Evolutionary conservation across 2,329 filamentous ascomycete species (phyloP).

Genomic region (Parastagonospora avenae): DNA sequence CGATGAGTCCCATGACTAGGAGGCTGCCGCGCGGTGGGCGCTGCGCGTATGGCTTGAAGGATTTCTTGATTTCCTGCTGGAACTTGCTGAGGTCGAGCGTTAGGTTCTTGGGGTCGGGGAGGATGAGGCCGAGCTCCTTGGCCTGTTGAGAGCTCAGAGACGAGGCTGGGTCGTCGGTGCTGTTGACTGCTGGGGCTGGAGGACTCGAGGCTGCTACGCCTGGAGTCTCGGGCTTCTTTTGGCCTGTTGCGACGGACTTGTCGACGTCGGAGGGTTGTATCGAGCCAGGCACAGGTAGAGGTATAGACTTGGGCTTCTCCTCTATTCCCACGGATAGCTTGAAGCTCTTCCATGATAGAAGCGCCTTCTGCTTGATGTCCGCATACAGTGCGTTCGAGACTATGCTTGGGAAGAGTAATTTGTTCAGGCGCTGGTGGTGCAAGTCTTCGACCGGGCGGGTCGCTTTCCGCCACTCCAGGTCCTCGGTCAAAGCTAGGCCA

Average conservation of each 20-base stretch:
- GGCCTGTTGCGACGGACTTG: too few species aligned
- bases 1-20: constrained; percentile 52
- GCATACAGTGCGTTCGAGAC: constrained; percentile 28
- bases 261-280: constrained; percentile 12
- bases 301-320: constrained; percentile 15
- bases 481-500: constrained; percentile 50
- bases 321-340: constrained; percentile 33
- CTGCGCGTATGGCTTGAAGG: constrained; percentile 18
- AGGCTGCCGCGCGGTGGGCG: constrained; percentile 53
- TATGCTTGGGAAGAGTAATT: constrained; percentile 25
- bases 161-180: constrained; percentile 17
- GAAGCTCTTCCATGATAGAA: constrained; percentile 28
- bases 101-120: constrained; percentile 32
- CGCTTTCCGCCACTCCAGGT: constrained; percentile 42
- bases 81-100: constrained; percentile 35
- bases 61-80: constrained; percentile 26
- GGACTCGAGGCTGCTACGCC: constrained; percentile 6
- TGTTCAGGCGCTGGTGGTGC: constrained; percentile 46
- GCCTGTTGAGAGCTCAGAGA: constrained; percentile 12
- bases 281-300: constrained; percentile 17
- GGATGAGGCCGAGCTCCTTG: constrained; percentile 26
- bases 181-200: constrained; percentile 15
- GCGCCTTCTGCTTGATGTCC: constrained; percentile 26
- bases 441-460: constrained; percentile 33
- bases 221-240: too few species aligned